Conservation (phyloP, 805 yeast genomes). For the Lachancea waltii region DNA sequence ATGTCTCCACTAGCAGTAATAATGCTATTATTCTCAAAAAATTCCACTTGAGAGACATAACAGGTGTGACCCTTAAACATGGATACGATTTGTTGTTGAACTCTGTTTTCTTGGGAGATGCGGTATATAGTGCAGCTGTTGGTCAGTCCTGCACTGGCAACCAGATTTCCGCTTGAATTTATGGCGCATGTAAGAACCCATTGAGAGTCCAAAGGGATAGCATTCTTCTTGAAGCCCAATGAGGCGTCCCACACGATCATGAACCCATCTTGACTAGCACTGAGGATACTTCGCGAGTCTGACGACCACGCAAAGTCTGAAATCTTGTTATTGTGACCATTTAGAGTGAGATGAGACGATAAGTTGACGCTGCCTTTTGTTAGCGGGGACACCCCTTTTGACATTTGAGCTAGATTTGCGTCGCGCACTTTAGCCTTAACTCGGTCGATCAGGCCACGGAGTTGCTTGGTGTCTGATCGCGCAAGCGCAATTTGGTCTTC, state of each 20-base stretch:
- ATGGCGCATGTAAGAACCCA: constrained; percentile 76
- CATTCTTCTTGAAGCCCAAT: constrained; percentile 63
- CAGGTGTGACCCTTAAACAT: constrained; percentile 77
- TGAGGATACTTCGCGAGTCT: constrained; percentile 52
- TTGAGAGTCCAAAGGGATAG: constrained; percentile 64
- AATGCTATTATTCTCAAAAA: constrained; percentile 48
- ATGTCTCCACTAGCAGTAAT: constrained; percentile 78
- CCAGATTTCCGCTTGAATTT: constrained; percentile 56
- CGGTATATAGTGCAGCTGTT: constrained; percentile 70
- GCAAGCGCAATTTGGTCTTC: constrained; percentile 33
- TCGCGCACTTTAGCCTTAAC: constrained; percentile 40
- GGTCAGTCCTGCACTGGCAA: constrained; percentile 80
- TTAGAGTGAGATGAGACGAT: constrained; percentile 34
- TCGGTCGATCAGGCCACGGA: constrained; percentile 45
- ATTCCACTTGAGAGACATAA: constrained; percentile 69
- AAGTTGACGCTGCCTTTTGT: constrained; percentile 26
- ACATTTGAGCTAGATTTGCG: constrained; percentile 37
- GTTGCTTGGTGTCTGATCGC: constrained; percentile 39
- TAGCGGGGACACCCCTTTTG: constrained; percentile 24
- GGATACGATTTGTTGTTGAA: constrained; percentile 41
- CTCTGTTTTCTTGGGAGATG: constrained; percentile 30
- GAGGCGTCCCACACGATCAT: constrained; percentile 77
- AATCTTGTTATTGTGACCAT: constrained; percentile 65
- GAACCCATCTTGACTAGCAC: constrained; percentile 84
- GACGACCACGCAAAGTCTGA: constrained; percentile 62